Conservation (phyloP, 1,284 basidiomycete species). For the Cutaneotrichosporon dermatis region DNA sequence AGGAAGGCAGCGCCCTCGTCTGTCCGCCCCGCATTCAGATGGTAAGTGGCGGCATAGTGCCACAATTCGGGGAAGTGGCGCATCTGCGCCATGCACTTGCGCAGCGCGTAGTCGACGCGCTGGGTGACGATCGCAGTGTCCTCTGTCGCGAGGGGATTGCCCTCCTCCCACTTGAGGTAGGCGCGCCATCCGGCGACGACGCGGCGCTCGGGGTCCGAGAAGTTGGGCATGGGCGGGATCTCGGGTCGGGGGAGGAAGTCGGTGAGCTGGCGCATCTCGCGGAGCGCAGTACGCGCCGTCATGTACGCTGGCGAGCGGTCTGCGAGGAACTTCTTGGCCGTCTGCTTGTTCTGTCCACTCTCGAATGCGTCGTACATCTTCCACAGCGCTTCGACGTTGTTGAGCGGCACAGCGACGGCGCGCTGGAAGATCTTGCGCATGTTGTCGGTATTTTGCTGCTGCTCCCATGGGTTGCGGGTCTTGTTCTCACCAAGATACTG, state of each 20-base stretch:
- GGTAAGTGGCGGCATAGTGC: conserved; percentile 88
- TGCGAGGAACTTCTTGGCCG: conserved; percentile 92
- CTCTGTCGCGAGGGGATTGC: conserved; percentile 84
- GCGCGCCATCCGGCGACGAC: conserved; percentile 80
- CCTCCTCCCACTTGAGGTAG: conserved; percentile 93
- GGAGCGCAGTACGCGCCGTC: conserved; percentile 85
- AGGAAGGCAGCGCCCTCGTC: conserved; percentile 78
- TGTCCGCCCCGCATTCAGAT: conserved; percentile 63
- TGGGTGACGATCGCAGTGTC: conserved; percentile 62
- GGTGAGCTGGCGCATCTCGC: conserved; percentile 69
- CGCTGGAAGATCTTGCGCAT: conserved; percentile 88
- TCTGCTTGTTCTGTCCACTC: conserved; percentile 82
- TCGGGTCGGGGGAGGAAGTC: conserved; percentile 59
- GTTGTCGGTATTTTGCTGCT: conserved; percentile 90
- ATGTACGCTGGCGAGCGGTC: conserved; percentile 80
- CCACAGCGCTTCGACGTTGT: conserved; percentile 92
- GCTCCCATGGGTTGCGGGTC: conserved; percentile 84
- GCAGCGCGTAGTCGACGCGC: conserved; percentile 76
- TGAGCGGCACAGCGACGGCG: conserved; percentile 87
- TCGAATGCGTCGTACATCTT: conserved; percentile 93
- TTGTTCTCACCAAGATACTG: conserved; percentile 76
- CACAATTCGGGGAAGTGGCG: conserved; percentile 93
- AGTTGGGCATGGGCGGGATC: conserved; percentile 70
- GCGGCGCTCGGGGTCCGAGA: conserved; percentile 65
- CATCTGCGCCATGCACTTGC: conserved; percentile 77